Base-by-base conservation (phyloP, 768 basidiomycete species). In the Chiua virens region DNA sequence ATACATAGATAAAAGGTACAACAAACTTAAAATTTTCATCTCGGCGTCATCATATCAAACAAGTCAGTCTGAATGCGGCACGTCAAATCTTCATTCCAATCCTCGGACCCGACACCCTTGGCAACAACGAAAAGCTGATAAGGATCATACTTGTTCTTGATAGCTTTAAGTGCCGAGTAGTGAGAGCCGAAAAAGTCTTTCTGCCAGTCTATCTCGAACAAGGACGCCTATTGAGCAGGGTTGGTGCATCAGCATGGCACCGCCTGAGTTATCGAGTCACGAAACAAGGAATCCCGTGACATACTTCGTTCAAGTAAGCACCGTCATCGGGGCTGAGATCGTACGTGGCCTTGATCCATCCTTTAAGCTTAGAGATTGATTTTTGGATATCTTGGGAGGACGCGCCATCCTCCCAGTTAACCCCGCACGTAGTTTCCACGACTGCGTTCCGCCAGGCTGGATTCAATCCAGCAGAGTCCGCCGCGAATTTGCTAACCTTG, bases 241-340 rank as follows among this genome's bases (percentile, higher is more conserved):
- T 4, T 15, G n/a, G 9, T 25, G 5, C 21, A 18, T 27, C 9
- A 30, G 2, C n/a, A 25, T 8, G 18, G 9, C 10, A 21, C 15
- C 9, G 6, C n/a, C n/a, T n/a, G n/a, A n/a, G n/a, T n/a, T n/a
- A n/a, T n/a, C n/a, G n/a, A n/a, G n/a, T n/a, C n/a, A n/a, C 10
- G 7, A 47, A 7, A 36, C 3, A 11, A 3, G 37, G 17, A 4
- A n/a, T n/a, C n/a, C n/a, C n/a, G n/a, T n/a, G n/a, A 55, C 68
- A 20, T 21, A 74, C 78, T 71, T 80, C 78, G 56, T 80, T 78
- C 42, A 76, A 69, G 59, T 81, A 79, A 3, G 79, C 68, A 5
- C 74, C 77, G 5, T 64, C 61, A 8, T 58, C 39, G 1, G 69
- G 68, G 2, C 63, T 58, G 11, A 75, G 54, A 21, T 70, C 71